Conservation (phyloP, 441 rosid genomes). For the Populus hybrid region DNA sequence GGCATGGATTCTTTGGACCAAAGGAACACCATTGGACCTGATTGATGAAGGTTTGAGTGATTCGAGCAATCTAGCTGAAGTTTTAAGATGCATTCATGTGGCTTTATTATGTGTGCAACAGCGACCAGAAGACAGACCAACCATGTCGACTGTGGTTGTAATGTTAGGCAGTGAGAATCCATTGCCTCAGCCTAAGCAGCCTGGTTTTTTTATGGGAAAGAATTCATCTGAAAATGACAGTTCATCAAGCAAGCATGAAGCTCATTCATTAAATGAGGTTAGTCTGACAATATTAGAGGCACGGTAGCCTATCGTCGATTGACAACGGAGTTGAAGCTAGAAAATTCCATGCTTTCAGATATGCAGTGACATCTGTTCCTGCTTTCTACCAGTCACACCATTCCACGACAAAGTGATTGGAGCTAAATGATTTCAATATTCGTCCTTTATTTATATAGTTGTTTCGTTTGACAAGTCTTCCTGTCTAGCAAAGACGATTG, state of each 20-base stretch:
- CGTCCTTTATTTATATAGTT: neutral
- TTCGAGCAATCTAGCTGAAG: slow-evolving; percentile 15
- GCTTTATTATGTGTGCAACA: slow-evolving; percentile 41
- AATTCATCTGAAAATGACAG: neutral
- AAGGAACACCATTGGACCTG: slow-evolving; percentile 24
- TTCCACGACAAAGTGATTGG: neutral
- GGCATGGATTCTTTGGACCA: slow-evolving; percentile 49
- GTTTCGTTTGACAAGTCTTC: no score
- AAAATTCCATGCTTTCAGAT: neutral
- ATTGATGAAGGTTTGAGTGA: slow-evolving; percentile 24
- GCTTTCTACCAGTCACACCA: neutral
- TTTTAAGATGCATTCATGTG: slow-evolving; percentile 34
- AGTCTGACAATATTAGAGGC: neutral
- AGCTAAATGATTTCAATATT: no score
- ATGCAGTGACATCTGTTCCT: neutral
- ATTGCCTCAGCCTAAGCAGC: slow-evolving; percentile 24
- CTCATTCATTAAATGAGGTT: neutral
- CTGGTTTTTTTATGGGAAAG: slow-evolving; percentile 13
- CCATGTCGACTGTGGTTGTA: no score
- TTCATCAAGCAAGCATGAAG: neutral
- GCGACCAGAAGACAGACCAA: slow-evolving; percentile 5
- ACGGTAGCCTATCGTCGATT: neutral
- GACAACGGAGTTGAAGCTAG: neutral
- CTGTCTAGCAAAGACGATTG: no score
- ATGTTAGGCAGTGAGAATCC: neutral